Evolutionary conservation across 2,329 filamentous ascomycete species (phyloP), one percentile per base, ranked within the genome.

Genomic region (Exophiala lecanii-corni): DNA sequence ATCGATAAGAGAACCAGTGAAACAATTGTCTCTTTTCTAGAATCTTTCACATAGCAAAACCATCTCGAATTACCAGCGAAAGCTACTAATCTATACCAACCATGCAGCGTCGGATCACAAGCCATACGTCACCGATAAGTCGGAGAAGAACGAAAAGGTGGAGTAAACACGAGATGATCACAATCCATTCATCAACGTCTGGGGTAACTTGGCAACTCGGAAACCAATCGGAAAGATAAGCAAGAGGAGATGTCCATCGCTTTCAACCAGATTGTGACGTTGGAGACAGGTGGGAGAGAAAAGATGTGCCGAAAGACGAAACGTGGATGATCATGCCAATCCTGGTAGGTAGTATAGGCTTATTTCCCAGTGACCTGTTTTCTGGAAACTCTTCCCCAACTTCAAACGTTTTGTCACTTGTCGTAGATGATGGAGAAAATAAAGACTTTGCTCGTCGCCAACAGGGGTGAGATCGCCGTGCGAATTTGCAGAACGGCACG

Each of bases 401-500:
- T 9, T 28, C 25, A 28, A 9, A 28, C 25, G 25, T 28, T n/a
- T n/a, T n/a, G n/a, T n/a, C n/a, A n/a, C n/a, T n/a, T n/a, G n/a
- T n/a, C n/a, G n/a, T n/a, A n/a, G n/a, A n/a, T n/a, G n/a, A 63
- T 67, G 65, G 59, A 65, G 41, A 53, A 51, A 36, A 21, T 78
- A 23, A 73, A 72, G 55, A 74, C 65, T 9, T 51, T 81, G 13
- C 60, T 82, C 9, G 68, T 81, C 36, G 76, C 77, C 7, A 81
- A 82, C 57, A 66, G 78, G 34, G 78, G 76, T 35, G 76, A 80
- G 55, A 80, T 80, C 40, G 73, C 75, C 2, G 65, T 68, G 21
- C 69, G 76, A 20, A 72, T 77, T 42, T 68, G 71, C 55, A 69
- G 61, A 55, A 72, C 74, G 12, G 50, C 33, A 17, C 62, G 60